These are phyloP conservation scores for Helotiales sp. DNA, from an alignment of 2,329 filamentous ascomycete genomes.

Conservation along the genomic window DNA sequence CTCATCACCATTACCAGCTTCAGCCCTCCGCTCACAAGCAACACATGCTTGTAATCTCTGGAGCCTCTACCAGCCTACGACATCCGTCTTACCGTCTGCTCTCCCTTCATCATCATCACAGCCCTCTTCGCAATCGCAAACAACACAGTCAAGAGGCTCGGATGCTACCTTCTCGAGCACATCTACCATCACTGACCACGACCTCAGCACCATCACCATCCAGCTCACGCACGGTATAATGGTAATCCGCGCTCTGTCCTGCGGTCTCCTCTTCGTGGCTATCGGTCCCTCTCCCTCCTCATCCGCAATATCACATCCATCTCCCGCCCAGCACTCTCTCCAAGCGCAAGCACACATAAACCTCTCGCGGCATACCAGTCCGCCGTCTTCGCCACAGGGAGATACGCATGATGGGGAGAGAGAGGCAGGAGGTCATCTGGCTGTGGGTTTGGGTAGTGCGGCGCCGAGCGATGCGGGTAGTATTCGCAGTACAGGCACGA, in stretches of 20 bases:
- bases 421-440: conserved; percentile 11
- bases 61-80: conserved; percentile 57
- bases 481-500: conserved; percentile 44
- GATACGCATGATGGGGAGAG: conserved; percentile 18
- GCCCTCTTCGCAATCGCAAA: conserved; percentile 38
- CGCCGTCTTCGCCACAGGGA: conserved; percentile 31
- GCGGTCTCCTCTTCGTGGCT: conserved; percentile 66
- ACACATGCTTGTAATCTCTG: conserved; percentile 68
- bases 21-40: conserved; percentile 64
- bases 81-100: conserved; percentile 43
- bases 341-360: conserved; percentile 14
- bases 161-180: conserved; percentile 21
- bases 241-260: conserved; percentile 61
- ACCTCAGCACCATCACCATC: conserved; percentile 44
- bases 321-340: conserved; percentile 12
- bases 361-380: conserved; percentile 25
- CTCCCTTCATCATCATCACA: conserved; percentile 35
- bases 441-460: conserved; percentile 32
- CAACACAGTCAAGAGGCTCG: conserved; percentile 22
- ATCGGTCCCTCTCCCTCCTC: conserved; percentile 51
- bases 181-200: conserved; percentile 24
- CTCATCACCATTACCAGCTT: conserved; percentile 60
- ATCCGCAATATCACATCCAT: conserved; percentile 8
- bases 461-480: conserved; percentile 42
- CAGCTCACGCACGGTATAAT: conserved; percentile 61